Evolutionary conservation across 192 early-diverging fungal genomes (phyloP), one percentile per base, ranked within the genome.

Genomic region (Coemansia sp.): DNA sequence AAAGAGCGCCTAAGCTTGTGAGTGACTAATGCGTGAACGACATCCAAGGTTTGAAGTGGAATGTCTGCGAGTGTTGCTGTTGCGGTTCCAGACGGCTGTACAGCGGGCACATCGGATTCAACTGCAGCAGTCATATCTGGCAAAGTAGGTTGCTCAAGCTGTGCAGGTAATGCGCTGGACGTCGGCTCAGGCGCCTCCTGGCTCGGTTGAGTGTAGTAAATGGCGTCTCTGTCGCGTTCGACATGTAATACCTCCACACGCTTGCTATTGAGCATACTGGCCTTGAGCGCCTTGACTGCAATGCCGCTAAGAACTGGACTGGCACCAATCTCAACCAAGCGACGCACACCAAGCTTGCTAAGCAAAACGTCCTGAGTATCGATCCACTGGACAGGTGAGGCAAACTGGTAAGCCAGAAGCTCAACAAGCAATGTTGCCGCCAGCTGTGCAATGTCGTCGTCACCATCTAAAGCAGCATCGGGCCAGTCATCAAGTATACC

Each of bases 381-480:
- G 67, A 97, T 95, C 95, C 95, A 97, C 71, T 92, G 87, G 26
- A 97, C 95, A 35, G 95, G 89, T 43, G 87, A 91, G 11, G 95
- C 93, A 72, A 97, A 94, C 83, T 97, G 95, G 71, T 95, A 92
- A 16, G 95, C 93, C 13, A 97, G 76, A 50, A 95, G 76, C 81
- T 97, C 95, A 64, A 94, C 88, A 40, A 97, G 70, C 33, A 97
- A 78, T n/a, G 77, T 84, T 75, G 91, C 88, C 50, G 90, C 95
- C 45, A 94, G 60, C 83, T 82, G 58, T 75, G 68, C 24, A 87
- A 90, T 33, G 84, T 81, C 28, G 92, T 95, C 55, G 85, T 76
- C 42, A 85, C 71, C 75, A 85, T 58, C 34, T 9, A 37, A 1
- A 4, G 56, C 56, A 5, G 56, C 8, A 9, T 58, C 56, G 83